phyloP scores from a whole-genome alignment of 2,329 filamentous ascomycete genomes.

The Chaetomiaceae sp. region DNA sequence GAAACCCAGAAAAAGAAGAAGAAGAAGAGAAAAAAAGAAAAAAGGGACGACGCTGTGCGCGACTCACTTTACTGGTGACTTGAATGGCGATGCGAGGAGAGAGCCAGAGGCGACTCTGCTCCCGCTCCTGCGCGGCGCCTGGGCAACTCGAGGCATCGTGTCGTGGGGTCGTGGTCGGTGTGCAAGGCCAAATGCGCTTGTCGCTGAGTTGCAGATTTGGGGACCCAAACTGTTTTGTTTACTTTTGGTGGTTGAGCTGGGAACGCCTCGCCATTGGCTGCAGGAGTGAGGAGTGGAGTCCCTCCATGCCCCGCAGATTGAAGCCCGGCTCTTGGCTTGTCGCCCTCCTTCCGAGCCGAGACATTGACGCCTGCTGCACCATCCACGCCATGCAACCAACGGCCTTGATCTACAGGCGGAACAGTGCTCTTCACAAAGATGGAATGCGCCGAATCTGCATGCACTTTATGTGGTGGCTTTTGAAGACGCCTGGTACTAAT shows the following conservation, averaged over 20 bases:
- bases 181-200: constrained; percentile 6
- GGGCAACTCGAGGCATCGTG: constrained; percentile 56
- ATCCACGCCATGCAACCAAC: too few species aligned
- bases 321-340: background rate
- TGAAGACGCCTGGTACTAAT: too few species aligned
- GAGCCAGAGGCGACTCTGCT: constrained; percentile 46
- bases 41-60: background rate
- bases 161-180: constrained; percentile 16
- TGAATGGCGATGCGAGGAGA: constrained; percentile 49
- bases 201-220: constrained; percentile 15
- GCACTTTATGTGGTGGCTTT: too few species aligned
- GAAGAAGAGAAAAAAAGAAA: background rate
- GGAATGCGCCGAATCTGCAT: too few species aligned
- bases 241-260: constrained; percentile 19
- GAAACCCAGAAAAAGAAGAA: background rate
- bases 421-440: too few species aligned
- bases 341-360: background rate
- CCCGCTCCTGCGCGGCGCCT: constrained; percentile 48
- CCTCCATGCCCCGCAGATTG: background rate
- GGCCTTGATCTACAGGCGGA: too few species aligned
- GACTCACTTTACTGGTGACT: constrained; percentile 54
- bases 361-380: too few species aligned
- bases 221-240: constrained; percentile 26
- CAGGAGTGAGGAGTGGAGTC: too few species aligned
- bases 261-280: constrained; percentile 16